Evolutionary conservation across 306 rosid species (phyloP).

Genomic region (Betula pendula): DNA sequence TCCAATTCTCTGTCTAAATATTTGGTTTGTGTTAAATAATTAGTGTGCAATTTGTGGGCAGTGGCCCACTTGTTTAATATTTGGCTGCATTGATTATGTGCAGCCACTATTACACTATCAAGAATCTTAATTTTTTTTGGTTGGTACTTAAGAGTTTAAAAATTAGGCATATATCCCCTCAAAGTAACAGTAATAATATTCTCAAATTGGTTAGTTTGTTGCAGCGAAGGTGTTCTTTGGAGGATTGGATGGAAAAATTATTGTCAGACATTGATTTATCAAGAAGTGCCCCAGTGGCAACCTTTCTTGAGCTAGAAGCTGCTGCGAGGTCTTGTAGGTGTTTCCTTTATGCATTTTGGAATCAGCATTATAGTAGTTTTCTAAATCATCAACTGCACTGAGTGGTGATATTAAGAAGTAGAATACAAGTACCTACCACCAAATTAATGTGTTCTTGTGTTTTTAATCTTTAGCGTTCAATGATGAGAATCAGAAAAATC

Average conservation of each 20-base stretch:
- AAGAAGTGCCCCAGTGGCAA: conserved; percentile 79
- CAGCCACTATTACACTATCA: neutral
- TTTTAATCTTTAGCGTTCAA: conserved; percentile 62
- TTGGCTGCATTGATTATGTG: neutral
- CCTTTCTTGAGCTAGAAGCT: conserved; percentile 95
- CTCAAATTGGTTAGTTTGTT: conserved; percentile 42
- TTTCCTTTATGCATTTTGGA: conserved; percentile 31
- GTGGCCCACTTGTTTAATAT: neutral
- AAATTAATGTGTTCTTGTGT: conserved; percentile 13
- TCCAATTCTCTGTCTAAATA: neutral
- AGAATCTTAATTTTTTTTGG: neutral
- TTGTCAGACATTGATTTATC: conserved; percentile 82
- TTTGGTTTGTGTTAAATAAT: neutral
- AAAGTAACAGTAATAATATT: conserved; percentile 16
- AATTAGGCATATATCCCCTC: neutral
- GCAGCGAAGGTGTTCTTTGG: conserved; percentile 77
- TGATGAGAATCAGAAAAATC: conserved; percentile 39
- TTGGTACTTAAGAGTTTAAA: neutral
- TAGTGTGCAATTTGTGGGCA: neutral
- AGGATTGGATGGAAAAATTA: conserved; percentile 81
- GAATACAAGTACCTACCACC: neutral
- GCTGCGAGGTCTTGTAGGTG: conserved; percentile 86
- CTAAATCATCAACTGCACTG: neutral
- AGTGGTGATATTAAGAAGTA: conserved; percentile 12
- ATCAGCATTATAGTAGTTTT: conserved; percentile 11